Evolutionary conservation across 306 rosid genomes (phyloP).

Genomic region (Lablab purpureus): DNA sequence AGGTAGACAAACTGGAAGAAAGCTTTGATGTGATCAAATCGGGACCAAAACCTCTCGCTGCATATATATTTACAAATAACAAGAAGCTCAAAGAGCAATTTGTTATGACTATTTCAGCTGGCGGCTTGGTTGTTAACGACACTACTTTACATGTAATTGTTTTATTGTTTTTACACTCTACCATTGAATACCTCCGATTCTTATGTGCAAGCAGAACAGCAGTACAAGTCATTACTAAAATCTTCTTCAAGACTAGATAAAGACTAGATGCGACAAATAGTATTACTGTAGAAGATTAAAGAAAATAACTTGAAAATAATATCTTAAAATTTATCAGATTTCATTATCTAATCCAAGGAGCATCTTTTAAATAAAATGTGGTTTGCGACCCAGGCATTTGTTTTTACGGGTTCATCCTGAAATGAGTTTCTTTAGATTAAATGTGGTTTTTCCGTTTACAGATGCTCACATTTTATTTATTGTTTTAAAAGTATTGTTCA

Average conservation of each 20-base stretch:
- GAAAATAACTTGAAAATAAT: background rate
- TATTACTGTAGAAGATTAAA: background rate
- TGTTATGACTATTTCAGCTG: slow-evolving; percentile 76
- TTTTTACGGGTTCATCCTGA: slow-evolving; percentile 8
- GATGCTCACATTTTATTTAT: background rate
- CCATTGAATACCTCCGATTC: slow-evolving; percentile 12
- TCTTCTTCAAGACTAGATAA: slow-evolving; percentile 17
- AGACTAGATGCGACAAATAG: background rate
- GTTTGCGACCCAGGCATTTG: background rate
- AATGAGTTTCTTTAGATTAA: slow-evolving; percentile 10
- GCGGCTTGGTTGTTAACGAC: slow-evolving; percentile 92
- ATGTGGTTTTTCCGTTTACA: background rate
- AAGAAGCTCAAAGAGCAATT: slow-evolving; percentile 80
- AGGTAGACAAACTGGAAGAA: slow-evolving; percentile 89
- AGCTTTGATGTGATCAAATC: slow-evolving; percentile 80
- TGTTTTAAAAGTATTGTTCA: background rate
- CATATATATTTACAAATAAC: slow-evolving; percentile 86
- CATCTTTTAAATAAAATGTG: background rate
- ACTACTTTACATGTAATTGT: slow-evolving; percentile 76
- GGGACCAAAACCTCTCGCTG: slow-evolving; percentile 95
- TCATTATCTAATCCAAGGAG: background rate
- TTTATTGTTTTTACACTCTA: slow-evolving; percentile 20
- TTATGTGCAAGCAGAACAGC: slow-evolving; percentile 18
- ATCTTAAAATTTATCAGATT: slow-evolving; percentile 4
- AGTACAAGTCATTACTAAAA: background rate